phyloP scores from a whole-genome alignment of 2,329 filamentous ascomycete species.

The Beauveria brongniartii region DNA sequence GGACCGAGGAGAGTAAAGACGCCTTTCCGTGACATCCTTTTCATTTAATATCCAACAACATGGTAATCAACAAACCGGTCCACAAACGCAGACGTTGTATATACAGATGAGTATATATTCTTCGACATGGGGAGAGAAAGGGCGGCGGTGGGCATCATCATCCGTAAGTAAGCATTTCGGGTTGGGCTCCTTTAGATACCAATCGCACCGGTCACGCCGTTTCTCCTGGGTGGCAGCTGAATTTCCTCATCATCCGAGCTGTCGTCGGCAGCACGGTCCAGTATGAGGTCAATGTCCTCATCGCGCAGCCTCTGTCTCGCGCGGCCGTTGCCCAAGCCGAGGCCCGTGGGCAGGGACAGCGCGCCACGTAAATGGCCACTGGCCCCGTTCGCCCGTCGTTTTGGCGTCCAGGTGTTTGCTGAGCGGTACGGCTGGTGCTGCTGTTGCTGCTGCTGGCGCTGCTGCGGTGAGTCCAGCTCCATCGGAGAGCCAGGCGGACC shows the following conservation, averaged over 20 bases:
- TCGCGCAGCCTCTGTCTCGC: constrained; percentile 35
- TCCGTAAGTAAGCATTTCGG: not conserved
- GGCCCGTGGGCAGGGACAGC: constrained; percentile 42
- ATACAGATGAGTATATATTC: not conserved
- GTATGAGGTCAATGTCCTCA: constrained; percentile 51
- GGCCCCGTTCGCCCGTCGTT: constrained; percentile 34
- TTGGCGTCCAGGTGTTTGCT: constrained; percentile 30
- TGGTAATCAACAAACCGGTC: not conserved
- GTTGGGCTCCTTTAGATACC: constrained; percentile 13
- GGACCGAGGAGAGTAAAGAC: not conserved
- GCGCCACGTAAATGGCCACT: constrained; percentile 28
- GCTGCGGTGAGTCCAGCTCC: constrained; percentile 33
- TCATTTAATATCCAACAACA: not conserved
- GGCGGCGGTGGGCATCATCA: not conserved
- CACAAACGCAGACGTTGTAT: not conserved
- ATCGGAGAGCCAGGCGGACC: constrained; percentile 32
- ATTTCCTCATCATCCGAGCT: constrained; percentile 54
- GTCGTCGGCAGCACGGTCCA: constrained; percentile 44
- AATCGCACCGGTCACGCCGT: constrained; percentile 15
- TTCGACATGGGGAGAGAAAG: constrained; percentile 16
- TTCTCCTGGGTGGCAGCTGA: constrained; percentile 32
- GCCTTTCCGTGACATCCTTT: not conserved
- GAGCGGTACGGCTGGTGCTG: constrained; percentile 18
- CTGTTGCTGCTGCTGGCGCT: constrained; percentile 11
- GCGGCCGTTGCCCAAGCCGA: constrained; percentile 33